A percentile compares a stretch with the other conserved stretches of the same genome.
phyloP scores from a whole-genome alignment of 257 asterid genomes.

The Asclepias syriaca region DNA sequence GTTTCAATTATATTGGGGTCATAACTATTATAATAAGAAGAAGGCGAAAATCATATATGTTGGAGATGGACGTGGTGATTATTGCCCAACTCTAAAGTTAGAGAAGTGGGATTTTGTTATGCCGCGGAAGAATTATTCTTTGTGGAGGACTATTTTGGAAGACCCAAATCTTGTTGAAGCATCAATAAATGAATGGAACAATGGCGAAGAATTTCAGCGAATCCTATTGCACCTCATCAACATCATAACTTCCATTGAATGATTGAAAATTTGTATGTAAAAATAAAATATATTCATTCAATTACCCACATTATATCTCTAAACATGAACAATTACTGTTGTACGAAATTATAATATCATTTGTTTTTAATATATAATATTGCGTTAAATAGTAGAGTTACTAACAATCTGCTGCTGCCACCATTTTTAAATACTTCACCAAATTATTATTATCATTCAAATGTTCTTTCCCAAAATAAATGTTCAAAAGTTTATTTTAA shows the following conservation, averaged over 20 bases:
- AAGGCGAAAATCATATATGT: conserved; percentile 47
- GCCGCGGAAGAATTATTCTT: conserved; percentile 58
- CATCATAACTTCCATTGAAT: conserved; percentile 15
- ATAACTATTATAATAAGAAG: conserved; percentile 5
- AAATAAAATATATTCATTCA: too few relatives aligned
- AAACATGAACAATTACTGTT: too few relatives aligned
- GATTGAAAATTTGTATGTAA: neutral
- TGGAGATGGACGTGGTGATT: conserved; percentile 79
- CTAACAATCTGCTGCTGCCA: too few relatives aligned
- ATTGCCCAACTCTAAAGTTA: conserved; percentile 75
- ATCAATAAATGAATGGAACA: conserved; percentile 52
- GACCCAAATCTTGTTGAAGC: conserved; percentile 52
- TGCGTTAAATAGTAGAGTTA: too few relatives aligned
- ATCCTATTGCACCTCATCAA: conserved; percentile 44
- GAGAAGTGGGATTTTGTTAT: conserved; percentile 48
- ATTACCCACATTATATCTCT: too few relatives aligned
- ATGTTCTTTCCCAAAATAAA: too few relatives aligned
- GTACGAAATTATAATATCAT: too few relatives aligned
- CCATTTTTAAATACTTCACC: too few relatives aligned
- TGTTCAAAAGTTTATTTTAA: too few relatives aligned
- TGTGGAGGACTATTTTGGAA: conserved; percentile 34
- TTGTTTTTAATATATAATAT: too few relatives aligned
- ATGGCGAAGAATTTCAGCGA: conserved; percentile 57
- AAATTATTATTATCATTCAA: too few relatives aligned
- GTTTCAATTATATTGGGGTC: conserved; percentile 31